phyloP scores from a whole-genome alignment of 257 asterid species.

The Datura wrightii region DNA sequence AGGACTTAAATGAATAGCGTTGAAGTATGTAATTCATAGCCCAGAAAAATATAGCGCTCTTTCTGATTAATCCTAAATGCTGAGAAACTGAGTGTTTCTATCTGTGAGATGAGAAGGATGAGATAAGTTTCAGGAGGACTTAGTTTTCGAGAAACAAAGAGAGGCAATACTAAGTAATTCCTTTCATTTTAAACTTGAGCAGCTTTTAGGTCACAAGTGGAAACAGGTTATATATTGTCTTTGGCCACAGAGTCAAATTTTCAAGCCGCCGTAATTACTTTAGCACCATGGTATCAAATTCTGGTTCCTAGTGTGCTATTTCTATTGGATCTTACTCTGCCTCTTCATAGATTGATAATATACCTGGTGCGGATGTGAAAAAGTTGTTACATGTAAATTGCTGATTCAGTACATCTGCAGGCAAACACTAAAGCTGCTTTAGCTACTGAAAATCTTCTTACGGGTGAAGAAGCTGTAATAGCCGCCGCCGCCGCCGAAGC shows the following conservation, averaged over 20 bases:
- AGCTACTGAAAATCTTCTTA: slow-evolving; percentile 58
- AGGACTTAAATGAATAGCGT: slow-evolving; percentile 28
- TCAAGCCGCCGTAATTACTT: background rate
- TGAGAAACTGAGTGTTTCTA: background rate
- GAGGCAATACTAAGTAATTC: background rate
- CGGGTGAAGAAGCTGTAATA: slow-evolving; percentile 77
- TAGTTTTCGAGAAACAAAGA: background rate
- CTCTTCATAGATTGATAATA: slow-evolving; percentile 11
- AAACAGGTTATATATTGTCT: background rate
- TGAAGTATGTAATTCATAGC: background rate
- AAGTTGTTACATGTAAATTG: slow-evolving; percentile 47
- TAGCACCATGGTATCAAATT: background rate
- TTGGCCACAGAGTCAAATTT: slow-evolving; percentile 12
- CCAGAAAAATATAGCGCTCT: background rate
- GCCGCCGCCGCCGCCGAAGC: slow-evolving; percentile 95
- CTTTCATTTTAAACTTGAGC: background rate
- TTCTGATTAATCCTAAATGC: background rate
- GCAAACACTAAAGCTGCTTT: slow-evolving; percentile 52
- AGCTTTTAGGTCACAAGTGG: background rate
- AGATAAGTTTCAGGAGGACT: slow-evolving; percentile 9
- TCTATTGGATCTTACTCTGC: background rate
- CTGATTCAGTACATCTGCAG: slow-evolving; percentile 50
- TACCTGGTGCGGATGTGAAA: slow-evolving; percentile 60
- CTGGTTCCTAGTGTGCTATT: background rate
- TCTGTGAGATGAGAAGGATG: background rate